phyloP scores from a whole-genome alignment of 345 rosid species.

The Brassica rapa region DNA sequence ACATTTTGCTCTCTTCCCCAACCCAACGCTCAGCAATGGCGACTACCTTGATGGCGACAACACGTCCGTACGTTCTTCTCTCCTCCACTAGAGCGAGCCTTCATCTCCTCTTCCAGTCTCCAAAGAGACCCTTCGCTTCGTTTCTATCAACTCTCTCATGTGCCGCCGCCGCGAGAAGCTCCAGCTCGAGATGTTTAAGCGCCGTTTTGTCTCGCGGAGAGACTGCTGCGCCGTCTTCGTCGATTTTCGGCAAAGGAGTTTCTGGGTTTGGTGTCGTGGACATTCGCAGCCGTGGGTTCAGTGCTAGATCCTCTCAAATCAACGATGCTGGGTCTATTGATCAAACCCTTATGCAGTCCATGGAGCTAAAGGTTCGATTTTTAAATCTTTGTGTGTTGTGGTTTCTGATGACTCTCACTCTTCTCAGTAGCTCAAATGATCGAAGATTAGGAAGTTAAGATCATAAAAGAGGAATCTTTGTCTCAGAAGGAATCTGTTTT shows the following conservation, averaged over 20 bases:
- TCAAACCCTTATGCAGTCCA: constrained; percentile 83
- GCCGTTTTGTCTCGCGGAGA: constrained; percentile 32
- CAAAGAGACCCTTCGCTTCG: constrained; percentile 32
- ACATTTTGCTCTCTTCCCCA: not conserved
- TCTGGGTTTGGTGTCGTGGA: constrained; percentile 35
- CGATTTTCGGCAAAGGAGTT: constrained; percentile 25
- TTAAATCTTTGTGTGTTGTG: not conserved
- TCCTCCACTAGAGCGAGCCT: constrained; percentile 39
- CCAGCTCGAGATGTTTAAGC: constrained; percentile 10
- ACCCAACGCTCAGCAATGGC: constrained; percentile 35
- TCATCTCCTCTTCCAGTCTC: constrained; percentile 34
- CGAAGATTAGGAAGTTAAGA: not conserved
- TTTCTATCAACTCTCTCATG: constrained; percentile 10
- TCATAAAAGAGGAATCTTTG: not conserved
- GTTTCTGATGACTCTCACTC: not conserved
- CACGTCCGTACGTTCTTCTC: constrained; percentile 47
- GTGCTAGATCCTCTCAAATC: constrained; percentile 59
- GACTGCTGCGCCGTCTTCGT: constrained; percentile 25
- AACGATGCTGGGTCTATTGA: constrained; percentile 87
- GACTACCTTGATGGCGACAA: constrained; percentile 40
- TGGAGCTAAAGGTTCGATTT: constrained; percentile 76
- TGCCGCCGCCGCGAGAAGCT: constrained; percentile 9
- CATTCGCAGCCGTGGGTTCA: constrained; percentile 47
- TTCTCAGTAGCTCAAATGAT: constrained; percentile 12
- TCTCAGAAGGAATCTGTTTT: not conserved